Base-by-base conservation (phyloP, 306 rosid species). In the Neltuma alba region DNA sequence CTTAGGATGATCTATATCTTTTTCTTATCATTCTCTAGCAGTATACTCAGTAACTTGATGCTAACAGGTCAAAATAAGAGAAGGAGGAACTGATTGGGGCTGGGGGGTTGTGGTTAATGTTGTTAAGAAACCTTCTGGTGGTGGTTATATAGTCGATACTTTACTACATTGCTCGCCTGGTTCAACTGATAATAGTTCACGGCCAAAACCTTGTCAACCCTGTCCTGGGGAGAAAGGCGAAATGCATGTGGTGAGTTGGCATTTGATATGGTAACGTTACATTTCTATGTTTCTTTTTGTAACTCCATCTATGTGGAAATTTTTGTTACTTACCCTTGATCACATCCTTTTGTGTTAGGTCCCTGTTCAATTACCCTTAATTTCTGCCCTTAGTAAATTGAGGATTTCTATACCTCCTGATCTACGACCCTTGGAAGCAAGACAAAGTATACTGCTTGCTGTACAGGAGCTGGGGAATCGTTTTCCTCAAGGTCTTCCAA, bases 21-120 rank as follows among this genome's bases (percentile, higher is more conserved):
- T 47, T 62, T 41, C 34, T 83, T 25, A 28, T 69, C 41, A 31
- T 52, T 57, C 20, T 36, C 3, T 55, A 57, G 60, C 31, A 55
- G 40, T 44, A 72, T 44, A 67, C 65, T 75, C 79, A 62, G 34
- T 65, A 69, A 52, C 52, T 65, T 80, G 41, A 55, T 76, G 75
- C 25, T 63, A 57, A 63, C 87, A 95, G 99, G 89, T 95, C 77
- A 92, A 88, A 86, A 78, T 95, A 76, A 89, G 98, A 88, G 99
- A 95, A 86, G 99, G 99, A 18, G 93, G 98, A 57, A 93, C 97
- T 77, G 99, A 95, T 80, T 95, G 99, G 99, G 98, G 99, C 73
- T 95, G 99, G 98, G 99, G 98, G 79, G 97, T 95, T 84, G 99
- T 93, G 41, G 99, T 95, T 71, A 95, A 95, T 76, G 92, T 95